Conservation (phyloP, 768 basidiomycete genomes). For the Kwoniella bestiolae region DNA sequence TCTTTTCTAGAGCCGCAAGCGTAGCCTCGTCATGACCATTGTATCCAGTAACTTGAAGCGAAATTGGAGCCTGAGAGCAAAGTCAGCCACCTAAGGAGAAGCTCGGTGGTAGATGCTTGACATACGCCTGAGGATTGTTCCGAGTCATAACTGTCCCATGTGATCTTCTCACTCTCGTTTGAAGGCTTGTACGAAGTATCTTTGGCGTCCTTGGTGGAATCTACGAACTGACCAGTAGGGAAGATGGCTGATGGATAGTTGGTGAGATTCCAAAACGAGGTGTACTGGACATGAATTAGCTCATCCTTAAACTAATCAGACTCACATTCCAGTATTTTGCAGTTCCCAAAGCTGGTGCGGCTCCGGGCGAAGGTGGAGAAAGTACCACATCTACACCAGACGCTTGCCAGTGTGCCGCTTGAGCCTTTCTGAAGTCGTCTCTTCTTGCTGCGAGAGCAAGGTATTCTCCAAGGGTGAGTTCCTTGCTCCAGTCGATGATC, state of each 20-base stretch:
- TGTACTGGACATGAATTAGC: slow-evolving; percentile 31
- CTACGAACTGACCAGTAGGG: slow-evolving; percentile 33
- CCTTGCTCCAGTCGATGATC: slow-evolving; percentile 27
- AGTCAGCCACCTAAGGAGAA: background rate
- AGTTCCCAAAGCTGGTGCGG: slow-evolving; percentile 34
- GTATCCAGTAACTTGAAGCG: slow-evolving; percentile 1
- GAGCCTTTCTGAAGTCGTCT: background rate
- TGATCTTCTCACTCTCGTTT: slow-evolving; percentile 20
- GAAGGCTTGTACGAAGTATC: slow-evolving; percentile 19
- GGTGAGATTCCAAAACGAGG: slow-evolving; percentile 47
- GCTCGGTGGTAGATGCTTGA: background rate
- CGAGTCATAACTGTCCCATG: slow-evolving; percentile 17
- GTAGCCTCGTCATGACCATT: background rate
- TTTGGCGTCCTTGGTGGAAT: slow-evolving; percentile 19
- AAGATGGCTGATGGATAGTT: slow-evolving; percentile 46
- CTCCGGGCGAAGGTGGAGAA: slow-evolving; percentile 30
- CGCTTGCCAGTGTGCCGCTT: background rate
- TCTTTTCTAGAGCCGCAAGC: background rate
- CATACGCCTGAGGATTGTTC: background rate
- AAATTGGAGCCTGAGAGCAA: background rate
- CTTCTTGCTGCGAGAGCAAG: background rate
- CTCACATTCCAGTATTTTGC: slow-evolving; percentile 36
- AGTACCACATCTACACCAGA: slow-evolving; percentile 39
- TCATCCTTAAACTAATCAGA: background rate
- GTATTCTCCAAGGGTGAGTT: background rate